Base-by-base conservation (phyloP, 768 basidiomycete genomes). In the Trametes cinnabarina region DNA sequence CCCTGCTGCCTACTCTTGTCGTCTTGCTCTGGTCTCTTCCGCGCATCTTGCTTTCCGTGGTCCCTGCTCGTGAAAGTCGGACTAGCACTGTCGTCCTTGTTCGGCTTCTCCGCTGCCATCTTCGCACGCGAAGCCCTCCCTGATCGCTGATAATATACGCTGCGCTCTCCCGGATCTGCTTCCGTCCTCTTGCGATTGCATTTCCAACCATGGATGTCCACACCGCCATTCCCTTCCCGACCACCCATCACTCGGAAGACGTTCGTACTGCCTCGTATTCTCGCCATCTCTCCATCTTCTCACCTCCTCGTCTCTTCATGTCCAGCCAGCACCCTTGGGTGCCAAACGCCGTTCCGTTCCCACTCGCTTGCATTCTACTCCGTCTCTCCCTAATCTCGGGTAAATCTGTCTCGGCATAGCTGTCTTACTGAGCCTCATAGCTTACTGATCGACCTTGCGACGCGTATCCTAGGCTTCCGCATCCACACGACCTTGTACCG, bases 331-430 rank as follows among this genome's bases (percentile, higher is more conserved):
- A 22, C 37, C 44, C 14, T 32, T 55, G 32, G 52, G 23, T 30
- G 47, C 61, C 58, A 44, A 63, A 19, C 57, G 51, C n/a, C 57
- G 62, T 48, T 32, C 56, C 6, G 44, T 59, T 46, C 51, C 58
- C 39, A 39, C 58, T 14, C 70, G 70, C 47, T 54, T 71, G 41
- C 70, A 72, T 50, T 69, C 69, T 22, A 68, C 86, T 5, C 86
- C 86, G 9, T 88, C 87, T 12, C 76, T 88, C 64, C 87, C 87
- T 9, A 87, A 88, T 68, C 76, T 88, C 61, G 82, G 85, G 86
- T 86, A 47, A 57, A 77, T 68, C 19, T 48, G 46, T 51, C 46
- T 47, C 26, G 14, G 23, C 44, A 22, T 28, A 12, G 30, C 30
- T 32, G 30, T 32, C 30, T 32, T 32, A 7, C 44, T 46, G 17